Base-by-base conservation (phyloP, 176 grass and related monocot species). In the Carex myosuroides region DNA sequence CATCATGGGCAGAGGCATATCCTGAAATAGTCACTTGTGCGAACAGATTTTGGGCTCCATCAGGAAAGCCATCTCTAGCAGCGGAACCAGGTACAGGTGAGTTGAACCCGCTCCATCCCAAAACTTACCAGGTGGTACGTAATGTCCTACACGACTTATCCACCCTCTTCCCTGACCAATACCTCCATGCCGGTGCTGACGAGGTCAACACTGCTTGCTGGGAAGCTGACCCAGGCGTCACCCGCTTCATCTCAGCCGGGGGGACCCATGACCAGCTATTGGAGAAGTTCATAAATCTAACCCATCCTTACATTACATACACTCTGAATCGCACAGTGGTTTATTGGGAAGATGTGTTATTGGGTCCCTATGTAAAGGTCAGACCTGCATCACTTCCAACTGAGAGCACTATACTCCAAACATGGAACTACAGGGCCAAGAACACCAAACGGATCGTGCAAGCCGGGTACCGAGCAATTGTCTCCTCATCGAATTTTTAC, bases 181-280 rank as follows among this genome's bases (percentile, higher is more conserved):
- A 84, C 82, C 84, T 94, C 84, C 95, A 98, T 70, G 92, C 82
- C 3, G 92, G 95, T 46, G 92, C 82, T 10, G 95, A 98, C 85
- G 92, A 98, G 86, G 92, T 98, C 83, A 93, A 90, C 82, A 82
- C 95, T 52, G 95, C 92, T 77, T 98, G 95, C 90, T 98, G 95
- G 95, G 92, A 98, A 56, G 81, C 92, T 18, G 89, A 98, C 83
- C 90, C 89, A 44, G 48, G 78, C 8, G 77, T 98, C 46, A 73
- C 44, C 3, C 63, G 69, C 18, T 98, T 98, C 86, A 62, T 98
- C 7, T 29, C 60, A 24, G 64, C 58, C 3, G 95, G 92, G 72
- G 95, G 91, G 20, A 89, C 95, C 11, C 88, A 93, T 77, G 91
- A 89, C 82, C 48, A 88, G 1, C 87, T 98, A 13, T 92, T 98